Conservation (phyloP, 2,329 filamentous ascomycete genomes). For the Fusarium clavum region DNA sequence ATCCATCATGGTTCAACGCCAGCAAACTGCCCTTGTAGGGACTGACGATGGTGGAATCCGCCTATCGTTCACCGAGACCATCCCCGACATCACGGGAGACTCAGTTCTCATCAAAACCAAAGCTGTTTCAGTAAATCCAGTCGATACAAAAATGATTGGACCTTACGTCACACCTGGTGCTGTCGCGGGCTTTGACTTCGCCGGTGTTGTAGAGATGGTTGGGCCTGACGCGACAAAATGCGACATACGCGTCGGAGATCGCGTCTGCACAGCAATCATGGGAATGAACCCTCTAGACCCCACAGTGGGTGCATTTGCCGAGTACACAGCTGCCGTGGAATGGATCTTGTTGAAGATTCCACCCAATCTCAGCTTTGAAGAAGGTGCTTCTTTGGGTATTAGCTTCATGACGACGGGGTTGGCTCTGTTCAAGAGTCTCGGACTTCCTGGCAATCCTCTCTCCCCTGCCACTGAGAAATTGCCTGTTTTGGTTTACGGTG, state of each 20-base stretch:
- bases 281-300: background rate
- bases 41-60: background rate
- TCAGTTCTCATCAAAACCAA: background rate
- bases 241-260: background rate
- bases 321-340: conserved; percentile 54
- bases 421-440: conserved; percentile 58
- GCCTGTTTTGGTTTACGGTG: conserved; percentile 17
- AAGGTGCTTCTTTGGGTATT: conserved; percentile 59
- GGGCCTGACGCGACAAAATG: background rate
- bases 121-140: background rate
- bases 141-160: background rate
- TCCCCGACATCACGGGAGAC: background rate
- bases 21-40: background rate
- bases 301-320: conserved; percentile 54
- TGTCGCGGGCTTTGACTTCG: background rate
- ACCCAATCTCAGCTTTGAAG: conserved; percentile 51
- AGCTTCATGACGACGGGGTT: conserved; percentile 58
- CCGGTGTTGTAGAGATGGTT: background rate
- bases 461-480: background rate
- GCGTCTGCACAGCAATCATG: background rate
- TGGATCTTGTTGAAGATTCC: conserved; percentile 58
- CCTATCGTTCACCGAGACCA: background rate
- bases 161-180: background rate
- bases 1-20: background rate
- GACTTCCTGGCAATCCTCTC: conserved; percentile 11